Percentiles rank a stretch among this genome's conserved stretches.
Evolutionary conservation across 768 basidiomycete genomes (phyloP).

Genomic region (Leucosporidium creatinivorum): DNA sequence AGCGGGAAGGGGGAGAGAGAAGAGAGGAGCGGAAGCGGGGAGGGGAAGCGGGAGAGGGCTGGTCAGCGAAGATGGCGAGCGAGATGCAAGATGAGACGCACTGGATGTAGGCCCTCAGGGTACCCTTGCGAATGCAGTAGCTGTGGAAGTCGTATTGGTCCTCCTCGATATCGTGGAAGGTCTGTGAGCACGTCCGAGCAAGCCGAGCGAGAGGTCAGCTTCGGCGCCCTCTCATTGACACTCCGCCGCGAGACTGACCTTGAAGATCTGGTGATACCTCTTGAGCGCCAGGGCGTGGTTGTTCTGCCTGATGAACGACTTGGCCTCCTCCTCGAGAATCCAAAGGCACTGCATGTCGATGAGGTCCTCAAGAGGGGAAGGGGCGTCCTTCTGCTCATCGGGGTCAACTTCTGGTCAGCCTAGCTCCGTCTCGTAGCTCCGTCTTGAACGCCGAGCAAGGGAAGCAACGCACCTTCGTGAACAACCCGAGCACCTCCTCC

Average conservation of each 20-base stretch:
- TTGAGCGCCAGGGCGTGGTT: constrained; percentile 74
- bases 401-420: too few relatives aligned
- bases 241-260: constrained; percentile 46
- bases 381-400: constrained; percentile 66
- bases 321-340: constrained; percentile 74
- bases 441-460: not conserved
- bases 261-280: constrained; percentile 66
- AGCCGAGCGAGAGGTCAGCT: not conserved
- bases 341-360: constrained; percentile 94
- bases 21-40: not conserved
- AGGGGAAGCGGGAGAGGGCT: not conserved
- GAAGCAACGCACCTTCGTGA: constrained; percentile 66
- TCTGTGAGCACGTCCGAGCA: too few relatives aligned
- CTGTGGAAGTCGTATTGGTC: constrained; percentile 98
- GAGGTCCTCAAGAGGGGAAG: constrained; percentile 65
- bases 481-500: constrained; percentile 64
- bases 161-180: constrained; percentile 70
- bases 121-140: constrained; percentile 83
- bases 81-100: constrained; percentile 44
- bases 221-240: not conserved
- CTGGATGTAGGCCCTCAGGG: constrained; percentile 76
- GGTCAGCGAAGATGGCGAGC: not conserved
- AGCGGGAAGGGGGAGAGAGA: constrained; percentile 9
- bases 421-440: too few relatives aligned
- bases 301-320: constrained; percentile 58